These are phyloP conservation scores for Colletotrichum theobromicola DNA, from an alignment of 2,329 filamentous ascomycete genomes.

Conservation along the genomic window DNA sequence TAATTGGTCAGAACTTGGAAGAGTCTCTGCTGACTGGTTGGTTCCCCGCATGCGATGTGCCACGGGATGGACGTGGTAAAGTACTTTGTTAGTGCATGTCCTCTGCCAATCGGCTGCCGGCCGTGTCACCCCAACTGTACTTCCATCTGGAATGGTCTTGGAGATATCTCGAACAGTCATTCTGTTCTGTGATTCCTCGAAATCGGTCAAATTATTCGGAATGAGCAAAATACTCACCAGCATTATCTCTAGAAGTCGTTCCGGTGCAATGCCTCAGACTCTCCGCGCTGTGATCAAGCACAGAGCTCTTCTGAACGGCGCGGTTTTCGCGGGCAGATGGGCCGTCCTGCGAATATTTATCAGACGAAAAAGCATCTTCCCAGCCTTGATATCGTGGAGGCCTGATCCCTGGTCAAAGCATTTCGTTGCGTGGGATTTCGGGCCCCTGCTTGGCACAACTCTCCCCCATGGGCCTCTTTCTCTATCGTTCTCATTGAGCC, in stretches of 20 bases:
- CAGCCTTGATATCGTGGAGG: not conserved
- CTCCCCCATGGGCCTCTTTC: not conserved
- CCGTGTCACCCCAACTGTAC: not conserved
- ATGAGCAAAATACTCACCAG: not conserved
- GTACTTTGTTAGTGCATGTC: not conserved
- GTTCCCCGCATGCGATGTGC: not conserved
- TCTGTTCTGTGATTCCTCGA: accelerated
- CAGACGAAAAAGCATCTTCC: not conserved
- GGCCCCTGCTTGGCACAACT: not conserved
- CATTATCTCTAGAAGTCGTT: not conserved
- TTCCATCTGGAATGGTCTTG: not conserved
- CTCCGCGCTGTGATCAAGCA: not conserved
- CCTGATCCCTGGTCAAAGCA: not conserved
- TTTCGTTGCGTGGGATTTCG: not conserved
- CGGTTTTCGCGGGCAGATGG: not conserved
- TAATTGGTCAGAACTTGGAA: not conserved
- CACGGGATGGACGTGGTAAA: not conserved
- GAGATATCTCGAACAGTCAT: not conserved
- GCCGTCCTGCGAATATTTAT: not conserved
- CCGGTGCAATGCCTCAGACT: not conserved
- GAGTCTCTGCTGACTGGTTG: not conserved
- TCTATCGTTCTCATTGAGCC: not conserved
- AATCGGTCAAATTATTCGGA: not conserved
- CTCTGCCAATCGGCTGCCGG: not conserved
- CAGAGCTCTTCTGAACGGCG: not conserved